These are phyloP conservation scores for Drosera capensis DNA, from an alignment of 148 eudicot genomes.

Conservation along the genomic window DNA sequence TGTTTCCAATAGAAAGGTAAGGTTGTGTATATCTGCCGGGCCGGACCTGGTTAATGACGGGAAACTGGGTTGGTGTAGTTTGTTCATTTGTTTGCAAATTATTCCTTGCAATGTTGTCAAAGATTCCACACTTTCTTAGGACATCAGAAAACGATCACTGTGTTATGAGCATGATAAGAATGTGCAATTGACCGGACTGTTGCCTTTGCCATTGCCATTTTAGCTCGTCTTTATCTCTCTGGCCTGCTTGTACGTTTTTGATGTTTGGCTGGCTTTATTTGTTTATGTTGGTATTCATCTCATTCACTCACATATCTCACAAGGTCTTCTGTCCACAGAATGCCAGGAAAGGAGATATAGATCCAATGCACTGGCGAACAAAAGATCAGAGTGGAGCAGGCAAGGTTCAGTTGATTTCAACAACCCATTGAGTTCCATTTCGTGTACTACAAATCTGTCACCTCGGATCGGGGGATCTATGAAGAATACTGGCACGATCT, in stretches of 20 bases:
- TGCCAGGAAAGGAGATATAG: slow-evolving; percentile 60
- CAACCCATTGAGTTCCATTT: slow-evolving; percentile 14
- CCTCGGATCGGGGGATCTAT: slow-evolving; percentile 42
- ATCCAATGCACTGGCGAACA: slow-evolving; percentile 39
- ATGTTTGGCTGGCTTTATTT: background rate
- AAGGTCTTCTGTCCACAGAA: slow-evolving; percentile 20
- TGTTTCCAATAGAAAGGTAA: too few relatives aligned
- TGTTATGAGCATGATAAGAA: too few relatives aligned
- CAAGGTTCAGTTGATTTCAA: slow-evolving; percentile 71
- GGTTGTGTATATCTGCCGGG: too few relatives aligned
- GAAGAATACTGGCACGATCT: slow-evolving; percentile 36
- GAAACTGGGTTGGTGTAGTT: too few relatives aligned
- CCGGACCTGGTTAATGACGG: too few relatives aligned
- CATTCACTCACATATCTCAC: background rate
- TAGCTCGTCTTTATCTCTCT: background rate
- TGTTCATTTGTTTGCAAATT: too few relatives aligned
- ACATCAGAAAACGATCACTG: too few relatives aligned
- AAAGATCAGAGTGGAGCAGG: slow-evolving; percentile 36
- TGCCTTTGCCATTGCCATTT: background rate
- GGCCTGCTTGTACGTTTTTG: background rate
- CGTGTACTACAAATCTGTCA: slow-evolving; percentile 27
- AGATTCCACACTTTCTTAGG: too few relatives aligned
- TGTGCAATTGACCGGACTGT: background rate
- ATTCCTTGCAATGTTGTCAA: too few relatives aligned
- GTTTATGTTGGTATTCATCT: too few relatives aligned